Percentiles rank a stretch among this genome's conserved stretches.
phyloP scores from a whole-genome alignment of 371 early-diverging fungal genomes.

The Dinochytrium kinnereticum region DNA sequence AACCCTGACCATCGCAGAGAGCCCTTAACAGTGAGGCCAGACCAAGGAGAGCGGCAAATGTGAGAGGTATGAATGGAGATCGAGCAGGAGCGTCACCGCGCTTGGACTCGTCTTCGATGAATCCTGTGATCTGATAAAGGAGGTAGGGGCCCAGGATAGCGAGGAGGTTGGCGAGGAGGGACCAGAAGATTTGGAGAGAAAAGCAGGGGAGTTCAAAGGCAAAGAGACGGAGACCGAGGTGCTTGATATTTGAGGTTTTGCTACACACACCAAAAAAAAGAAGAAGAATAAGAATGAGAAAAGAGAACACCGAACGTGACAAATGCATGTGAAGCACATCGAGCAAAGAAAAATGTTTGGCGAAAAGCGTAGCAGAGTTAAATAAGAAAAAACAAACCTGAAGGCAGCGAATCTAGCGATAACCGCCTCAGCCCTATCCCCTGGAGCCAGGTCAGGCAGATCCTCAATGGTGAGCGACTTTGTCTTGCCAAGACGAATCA shows the following conservation, averaged over 20 bases:
- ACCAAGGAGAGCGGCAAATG: constrained; percentile 38
- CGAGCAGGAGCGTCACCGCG: not conserved
- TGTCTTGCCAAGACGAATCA: constrained; percentile 54
- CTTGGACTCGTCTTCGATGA: constrained; percentile 33
- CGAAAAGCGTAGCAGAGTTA: not conserved
- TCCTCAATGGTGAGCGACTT: constrained; percentile 63
- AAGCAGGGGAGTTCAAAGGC: not conserved
- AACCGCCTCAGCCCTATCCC: constrained; percentile 27
- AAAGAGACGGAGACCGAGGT: constrained; percentile 8
- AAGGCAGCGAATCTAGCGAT: constrained; percentile 15
- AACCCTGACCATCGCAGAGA: constrained; percentile 50
- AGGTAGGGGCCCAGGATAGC: constrained; percentile 48
- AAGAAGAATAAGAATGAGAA: not conserved
- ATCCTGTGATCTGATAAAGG: constrained; percentile 44
- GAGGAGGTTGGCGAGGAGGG: not conserved
- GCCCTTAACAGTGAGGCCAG: constrained; percentile 24
- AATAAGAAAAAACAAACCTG: not conserved
- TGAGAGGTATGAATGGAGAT: constrained; percentile 40
- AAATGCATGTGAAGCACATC: too few relatives aligned
- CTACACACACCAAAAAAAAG: not conserved
- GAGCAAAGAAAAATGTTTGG: not conserved
- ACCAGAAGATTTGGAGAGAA: not conserved
- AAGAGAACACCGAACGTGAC: too few relatives aligned
- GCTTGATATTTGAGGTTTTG: not conserved
- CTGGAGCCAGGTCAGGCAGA: constrained; percentile 33